Conservation (phyloP, 306 rosid species). For the Lablab purpureus region DNA sequence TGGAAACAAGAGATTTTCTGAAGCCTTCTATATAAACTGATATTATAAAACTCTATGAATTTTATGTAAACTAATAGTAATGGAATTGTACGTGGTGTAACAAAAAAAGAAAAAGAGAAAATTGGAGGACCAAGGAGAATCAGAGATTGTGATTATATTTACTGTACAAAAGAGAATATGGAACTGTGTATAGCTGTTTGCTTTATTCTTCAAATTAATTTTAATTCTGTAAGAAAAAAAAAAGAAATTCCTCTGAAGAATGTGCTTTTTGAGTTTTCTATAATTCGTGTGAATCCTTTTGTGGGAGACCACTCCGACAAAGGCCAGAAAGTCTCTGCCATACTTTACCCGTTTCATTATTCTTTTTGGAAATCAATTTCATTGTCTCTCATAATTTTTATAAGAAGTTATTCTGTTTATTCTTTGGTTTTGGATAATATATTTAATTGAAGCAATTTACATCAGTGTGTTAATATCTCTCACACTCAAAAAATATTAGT, state of each 20-base stretch:
- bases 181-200: constrained; percentile 19
- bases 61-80: not conserved
- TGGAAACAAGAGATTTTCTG: not conserved
- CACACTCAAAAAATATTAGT: not conserved
- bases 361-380: constrained; percentile 18
- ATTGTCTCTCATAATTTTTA: not conserved
- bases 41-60: constrained; percentile 15
- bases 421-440: not conserved
- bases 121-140: not conserved
- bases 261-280: constrained; percentile 31
- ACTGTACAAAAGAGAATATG: constrained; percentile 47
- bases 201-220: constrained; percentile 31
- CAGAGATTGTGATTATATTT: not conserved
- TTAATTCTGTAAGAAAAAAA: constrained; percentile 10
- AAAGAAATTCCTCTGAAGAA: constrained; percentile 44
- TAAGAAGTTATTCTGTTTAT: not conserved
- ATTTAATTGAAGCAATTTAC: not conserved
- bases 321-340: constrained; percentile 63
- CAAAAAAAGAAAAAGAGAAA: not conserved
- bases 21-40: constrained; percentile 39
- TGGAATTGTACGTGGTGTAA: constrained; percentile 28
- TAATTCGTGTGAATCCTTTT: constrained; percentile 51
- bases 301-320: constrained; percentile 83
- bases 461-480: not conserved
- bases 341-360: constrained; percentile 42